Conservation (phyloP, 441 rosid genomes). For the Corymbia citriodora region DNA sequence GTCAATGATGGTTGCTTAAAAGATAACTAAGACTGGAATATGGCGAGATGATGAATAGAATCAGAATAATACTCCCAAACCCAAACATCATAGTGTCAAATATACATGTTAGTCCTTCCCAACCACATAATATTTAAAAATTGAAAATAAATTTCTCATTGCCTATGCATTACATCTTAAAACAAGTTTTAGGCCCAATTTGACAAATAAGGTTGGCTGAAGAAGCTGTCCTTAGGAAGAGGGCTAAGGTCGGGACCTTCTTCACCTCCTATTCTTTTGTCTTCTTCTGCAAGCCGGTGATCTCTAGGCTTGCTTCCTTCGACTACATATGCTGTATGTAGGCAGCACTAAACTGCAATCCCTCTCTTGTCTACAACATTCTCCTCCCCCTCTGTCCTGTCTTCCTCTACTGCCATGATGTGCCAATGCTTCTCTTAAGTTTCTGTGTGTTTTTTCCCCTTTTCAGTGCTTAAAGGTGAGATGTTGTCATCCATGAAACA, state of each 20-base stretch:
- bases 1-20: background rate
- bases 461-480: background rate
- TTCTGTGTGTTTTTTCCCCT: background rate
- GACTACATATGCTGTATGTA: background rate
- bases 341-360: background rate
- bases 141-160: background rate
- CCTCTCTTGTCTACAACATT: background rate
- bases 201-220: background rate
- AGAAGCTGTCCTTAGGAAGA: background rate
- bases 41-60: background rate
- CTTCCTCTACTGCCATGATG: background rate
- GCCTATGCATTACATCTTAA: background rate
- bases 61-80: background rate
- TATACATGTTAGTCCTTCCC: background rate
- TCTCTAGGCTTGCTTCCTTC: background rate
- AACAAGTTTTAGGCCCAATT: background rate
- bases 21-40: background rate
- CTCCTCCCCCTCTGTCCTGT: background rate
- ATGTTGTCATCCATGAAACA: background rate
- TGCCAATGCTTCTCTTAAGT: background rate
- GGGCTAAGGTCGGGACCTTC: background rate
- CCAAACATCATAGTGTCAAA: background rate
- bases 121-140: background rate
- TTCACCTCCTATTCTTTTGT: background rate
- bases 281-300: background rate